Conservation (phyloP, 345 rosid genomes). For the Linum usitatissimum region DNA sequence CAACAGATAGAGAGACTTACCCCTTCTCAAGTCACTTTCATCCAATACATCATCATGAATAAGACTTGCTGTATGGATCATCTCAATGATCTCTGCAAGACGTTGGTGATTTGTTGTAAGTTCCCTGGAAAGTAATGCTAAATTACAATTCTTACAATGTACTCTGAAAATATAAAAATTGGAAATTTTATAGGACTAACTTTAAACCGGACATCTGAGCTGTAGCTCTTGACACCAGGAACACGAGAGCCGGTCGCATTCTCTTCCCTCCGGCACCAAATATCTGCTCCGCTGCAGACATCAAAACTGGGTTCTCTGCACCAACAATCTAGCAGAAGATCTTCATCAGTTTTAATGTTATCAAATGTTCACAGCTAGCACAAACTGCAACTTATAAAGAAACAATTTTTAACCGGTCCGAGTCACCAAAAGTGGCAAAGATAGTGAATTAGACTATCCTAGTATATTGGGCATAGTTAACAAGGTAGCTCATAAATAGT, state of each 20-base stretch:
- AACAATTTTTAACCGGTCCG: neutral
- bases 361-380: neutral
- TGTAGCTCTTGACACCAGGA: conserved; percentile 88
- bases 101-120: conserved; percentile 72
- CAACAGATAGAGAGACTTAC: conserved; percentile 18
- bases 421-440: neutral
- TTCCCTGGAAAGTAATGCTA: conserved; percentile 39
- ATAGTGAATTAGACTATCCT: neutral
- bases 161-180: neutral
- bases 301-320: conserved; percentile 86
- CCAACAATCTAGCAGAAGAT: conserved; percentile 71
- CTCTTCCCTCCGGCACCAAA: conserved; percentile 98
- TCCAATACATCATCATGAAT: conserved; percentile 94
- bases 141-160: conserved; percentile 8
- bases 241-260: conserved; percentile 92
- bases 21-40: conserved; percentile 92
- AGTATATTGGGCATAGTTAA: no score
- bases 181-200: conserved; percentile 31
- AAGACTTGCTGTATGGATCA: conserved; percentile 98
- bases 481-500: neutral
- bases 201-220: conserved; percentile 64
- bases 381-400: neutral
- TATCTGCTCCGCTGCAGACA: conserved; percentile 95
- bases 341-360: conserved; percentile 23
- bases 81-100: conserved; percentile 92